These are phyloP conservation scores for Hanseniaspora pseudoguilliermondii DNA, from an alignment of 805 yeast species.

Conservation along the genomic window DNA sequence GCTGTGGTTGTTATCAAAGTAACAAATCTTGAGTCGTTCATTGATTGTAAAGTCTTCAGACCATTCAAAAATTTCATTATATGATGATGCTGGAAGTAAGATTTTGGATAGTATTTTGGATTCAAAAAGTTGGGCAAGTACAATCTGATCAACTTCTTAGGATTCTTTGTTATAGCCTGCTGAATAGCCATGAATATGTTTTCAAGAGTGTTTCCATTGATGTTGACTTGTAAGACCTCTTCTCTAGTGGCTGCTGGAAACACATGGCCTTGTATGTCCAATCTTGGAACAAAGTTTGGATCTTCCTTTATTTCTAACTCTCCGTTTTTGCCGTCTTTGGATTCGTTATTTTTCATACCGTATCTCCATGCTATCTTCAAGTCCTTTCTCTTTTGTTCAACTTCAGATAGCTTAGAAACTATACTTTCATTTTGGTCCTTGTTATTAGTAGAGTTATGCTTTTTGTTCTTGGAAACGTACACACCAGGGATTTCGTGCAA, in stretches of 20 bases:
- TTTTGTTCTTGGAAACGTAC: conserved; percentile 9
- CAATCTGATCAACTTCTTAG: conserved; percentile 44
- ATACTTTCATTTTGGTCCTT: conserved; percentile 4
- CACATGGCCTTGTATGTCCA: conserved; percentile 64
- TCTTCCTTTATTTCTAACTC: conserved; percentile 23
- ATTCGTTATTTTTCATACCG: conserved; percentile 36
- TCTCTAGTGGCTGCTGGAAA: conserved; percentile 51
- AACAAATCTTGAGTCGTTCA: conserved; percentile 32
- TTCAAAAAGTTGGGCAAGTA: conserved; percentile 66
- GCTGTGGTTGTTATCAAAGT: conserved; percentile 46
- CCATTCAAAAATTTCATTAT: conserved; percentile 51
- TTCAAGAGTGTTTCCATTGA: conserved; percentile 20
- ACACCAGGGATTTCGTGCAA: conserved; percentile 12
- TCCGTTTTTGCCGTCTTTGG: conserved; percentile 16
- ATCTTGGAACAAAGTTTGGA: conserved; percentile 49
- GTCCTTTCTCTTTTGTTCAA: conserved; percentile 28
- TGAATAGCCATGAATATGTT: conserved; percentile 33
- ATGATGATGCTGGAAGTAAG: conserved; percentile 33
- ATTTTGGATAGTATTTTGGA: conserved; percentile 59
- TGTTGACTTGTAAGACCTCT: conserved; percentile 38
- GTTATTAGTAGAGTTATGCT: background rate
- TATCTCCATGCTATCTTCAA: conserved; percentile 93
- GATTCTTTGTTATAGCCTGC: conserved; percentile 31
- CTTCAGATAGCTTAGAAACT: conserved; percentile 13
- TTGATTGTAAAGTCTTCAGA: conserved; percentile 41